These are phyloP conservation scores for Pythium myriotylum DNA, from an alignment of 352 stramenopile genomes.

Conservation along the genomic window DNA sequence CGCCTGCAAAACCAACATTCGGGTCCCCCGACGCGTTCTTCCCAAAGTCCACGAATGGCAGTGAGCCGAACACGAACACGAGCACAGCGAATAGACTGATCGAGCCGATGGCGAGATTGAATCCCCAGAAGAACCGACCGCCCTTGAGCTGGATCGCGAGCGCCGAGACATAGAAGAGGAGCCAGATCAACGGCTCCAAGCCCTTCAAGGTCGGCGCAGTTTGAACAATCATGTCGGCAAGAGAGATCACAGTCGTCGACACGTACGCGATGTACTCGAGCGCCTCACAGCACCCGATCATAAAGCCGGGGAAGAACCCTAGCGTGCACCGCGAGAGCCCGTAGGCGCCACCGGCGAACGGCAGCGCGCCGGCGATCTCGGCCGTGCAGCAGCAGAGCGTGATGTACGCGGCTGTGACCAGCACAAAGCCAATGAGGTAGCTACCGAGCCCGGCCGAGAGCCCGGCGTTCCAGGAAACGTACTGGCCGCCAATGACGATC, in stretches of 20 bases:
- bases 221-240: conserved; percentile 5
- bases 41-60: conserved; percentile 1
- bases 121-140: conserved; percentile 40
- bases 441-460: conserved; percentile 24
- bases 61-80: conserved; percentile 4
- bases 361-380: conserved; percentile 32
- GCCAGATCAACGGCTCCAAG: conserved; percentile 13
- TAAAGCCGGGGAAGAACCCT: conserved; percentile 31
- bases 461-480: conserved; percentile 33
- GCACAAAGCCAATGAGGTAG: conserved; percentile 10
- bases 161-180: conserved; percentile 14
- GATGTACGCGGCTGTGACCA: conserved; percentile 27
- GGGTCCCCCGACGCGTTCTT: conserved; percentile 1
- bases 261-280: conserved; percentile 23
- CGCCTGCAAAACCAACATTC: background rate
- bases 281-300: conserved; percentile 36
- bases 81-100: conserved; percentile 4
- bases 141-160: conserved; percentile 24
- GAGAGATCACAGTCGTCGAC: background rate
- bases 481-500: conserved; percentile 37
- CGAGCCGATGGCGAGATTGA: conserved; percentile 26
- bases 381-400: conserved; percentile 23
- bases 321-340: conserved; percentile 33
- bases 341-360: conserved; percentile 36
- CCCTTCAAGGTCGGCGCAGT: background rate